Percentiles rank a stretch among this genome's conserved stretches.
Conservation (phyloP, 495 filamentous ascomycete genomes). For the Penicillium turbatum region DNA sequence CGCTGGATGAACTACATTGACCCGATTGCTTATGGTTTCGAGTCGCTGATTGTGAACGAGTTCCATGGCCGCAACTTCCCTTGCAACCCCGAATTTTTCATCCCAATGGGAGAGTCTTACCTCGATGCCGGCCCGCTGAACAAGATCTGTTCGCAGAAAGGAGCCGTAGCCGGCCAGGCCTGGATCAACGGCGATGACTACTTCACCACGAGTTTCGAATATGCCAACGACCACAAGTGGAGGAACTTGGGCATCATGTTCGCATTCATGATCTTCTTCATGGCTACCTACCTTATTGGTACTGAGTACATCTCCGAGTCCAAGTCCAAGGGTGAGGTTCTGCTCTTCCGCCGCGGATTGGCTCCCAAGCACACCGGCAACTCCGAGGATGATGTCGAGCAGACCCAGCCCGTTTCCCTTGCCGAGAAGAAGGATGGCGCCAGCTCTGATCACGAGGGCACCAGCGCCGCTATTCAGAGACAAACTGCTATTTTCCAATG, state of each 20-base stretch:
- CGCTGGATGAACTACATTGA: conserved; percentile 52
- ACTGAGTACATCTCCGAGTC: conserved; percentile 48
- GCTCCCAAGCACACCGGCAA: conserved; percentile 20
- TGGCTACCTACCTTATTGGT: conserved; percentile 41
- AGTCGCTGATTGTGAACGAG: conserved; percentile 54
- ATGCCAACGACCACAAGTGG: conserved; percentile 58
- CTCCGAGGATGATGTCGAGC: conserved; percentile 31
- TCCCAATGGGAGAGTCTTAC: conserved; percentile 34
- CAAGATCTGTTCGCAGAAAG: conserved; percentile 51
- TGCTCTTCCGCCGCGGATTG: conserved; percentile 49
- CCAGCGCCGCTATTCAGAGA: conserved; percentile 50
- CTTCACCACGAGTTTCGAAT: conserved; percentile 51
- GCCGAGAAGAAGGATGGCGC: conserved; percentile 43
- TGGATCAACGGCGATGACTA: conserved; percentile 50
- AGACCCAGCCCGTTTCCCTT: conserved; percentile 23
- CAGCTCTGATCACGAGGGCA: conserved; percentile 28
- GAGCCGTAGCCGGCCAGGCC: conserved; percentile 45
- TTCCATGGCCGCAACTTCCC: conserved; percentile 52
- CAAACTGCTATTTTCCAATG: conserved; percentile 71
- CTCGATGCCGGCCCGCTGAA: conserved; percentile 6
- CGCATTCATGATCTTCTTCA: conserved; percentile 62
- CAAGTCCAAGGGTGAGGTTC: conserved; percentile 50
- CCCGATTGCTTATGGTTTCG: conserved; percentile 49
- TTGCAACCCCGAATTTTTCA: conserved; percentile 44
- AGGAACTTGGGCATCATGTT: conserved; percentile 67